A percentile compares a stretch with the other conserved stretches of the same genome.
phyloP scores from a whole-genome alignment of 495 filamentous ascomycete species.

The Aspergillus kassunensis region DNA sequence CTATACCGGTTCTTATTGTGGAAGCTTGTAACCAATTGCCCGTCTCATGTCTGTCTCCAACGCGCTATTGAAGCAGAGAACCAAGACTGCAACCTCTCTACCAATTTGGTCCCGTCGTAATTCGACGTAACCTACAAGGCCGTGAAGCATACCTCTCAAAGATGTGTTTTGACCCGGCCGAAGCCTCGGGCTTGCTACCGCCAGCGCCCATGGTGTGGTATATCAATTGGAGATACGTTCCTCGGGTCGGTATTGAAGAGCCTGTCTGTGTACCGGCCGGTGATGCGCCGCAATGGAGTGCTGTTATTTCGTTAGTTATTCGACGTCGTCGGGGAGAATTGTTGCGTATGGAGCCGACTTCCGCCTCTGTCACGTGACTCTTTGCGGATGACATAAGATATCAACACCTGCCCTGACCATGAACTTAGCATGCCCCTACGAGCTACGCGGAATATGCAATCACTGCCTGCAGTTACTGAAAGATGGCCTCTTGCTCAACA shows the following conservation, averaged over 20 bases:
- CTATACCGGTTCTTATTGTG: background rate
- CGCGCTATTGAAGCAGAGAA: background rate
- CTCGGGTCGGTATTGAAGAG: too few relatives aligned
- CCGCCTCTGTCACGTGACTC: slow-evolving; percentile 23
- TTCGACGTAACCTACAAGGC: too few relatives aligned
- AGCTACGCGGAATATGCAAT: too few relatives aligned
- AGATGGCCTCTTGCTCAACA: too few relatives aligned
- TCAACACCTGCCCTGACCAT: too few relatives aligned
- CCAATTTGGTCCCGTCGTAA: too few relatives aligned
- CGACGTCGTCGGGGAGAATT: slow-evolving; percentile 10
- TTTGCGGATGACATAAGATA: slow-evolving; percentile 7
- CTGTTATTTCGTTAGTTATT: slow-evolving; percentile 11
- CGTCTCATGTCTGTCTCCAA: background rate
- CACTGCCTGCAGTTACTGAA: too few relatives aligned
- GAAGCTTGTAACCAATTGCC: background rate
- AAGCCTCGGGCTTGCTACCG: slow-evolving; percentile 49
- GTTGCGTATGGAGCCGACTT: slow-evolving; percentile 25
- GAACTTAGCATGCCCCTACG: too few relatives aligned
- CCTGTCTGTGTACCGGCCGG: background rate
- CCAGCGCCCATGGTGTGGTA: slow-evolving; percentile 45
- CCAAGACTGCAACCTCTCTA: background rate
- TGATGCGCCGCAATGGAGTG: slow-evolving; percentile 4
- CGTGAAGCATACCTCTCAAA: slow-evolving; percentile 44
- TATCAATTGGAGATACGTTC: background rate
- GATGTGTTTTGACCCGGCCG: slow-evolving; percentile 48